Percentiles rank a stretch among this genome's conserved stretches.
phyloP scores from a whole-genome alignment of 23 red algal species.

The Gracilaria domingensis region DNA sequence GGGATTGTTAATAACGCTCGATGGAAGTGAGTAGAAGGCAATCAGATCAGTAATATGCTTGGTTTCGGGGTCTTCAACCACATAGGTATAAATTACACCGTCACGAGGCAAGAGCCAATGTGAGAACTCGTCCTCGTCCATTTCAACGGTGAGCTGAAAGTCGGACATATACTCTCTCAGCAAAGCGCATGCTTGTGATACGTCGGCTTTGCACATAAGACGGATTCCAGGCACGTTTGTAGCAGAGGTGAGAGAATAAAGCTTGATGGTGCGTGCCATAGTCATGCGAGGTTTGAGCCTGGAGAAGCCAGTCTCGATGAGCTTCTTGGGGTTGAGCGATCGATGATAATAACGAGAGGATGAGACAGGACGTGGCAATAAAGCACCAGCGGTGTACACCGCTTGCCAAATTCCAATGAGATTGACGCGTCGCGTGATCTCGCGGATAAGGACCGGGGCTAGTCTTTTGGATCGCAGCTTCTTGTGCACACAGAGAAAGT shows the following conservation, averaged over 20 bases:
- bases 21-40: constrained; percentile 93
- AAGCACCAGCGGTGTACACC: constrained; percentile 90
- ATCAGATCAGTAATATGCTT: constrained; percentile 81
- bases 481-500: constrained; percentile 99
- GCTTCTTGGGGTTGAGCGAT: constrained; percentile 91
- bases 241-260: constrained; percentile 78
- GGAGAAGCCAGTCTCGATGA: constrained; percentile 95
- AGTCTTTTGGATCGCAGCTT: constrained; percentile 91
- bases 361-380: constrained; percentile 85
- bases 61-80: constrained; percentile 64
- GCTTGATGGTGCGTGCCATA: constrained; percentile 74
- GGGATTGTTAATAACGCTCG: constrained; percentile 83
- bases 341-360: constrained; percentile 92
- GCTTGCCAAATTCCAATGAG: constrained; percentile 83
- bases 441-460: constrained; percentile 95
- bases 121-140: constrained; percentile 72
- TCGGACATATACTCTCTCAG: constrained; percentile 47
- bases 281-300: constrained; percentile 91
- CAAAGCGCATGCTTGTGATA: constrained; percentile 67
- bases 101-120: constrained; percentile 93
- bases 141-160: constrained; percentile 67
- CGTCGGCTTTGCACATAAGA: constrained; percentile 62
- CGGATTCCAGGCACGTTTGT: constrained; percentile 53
- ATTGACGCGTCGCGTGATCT: constrained; percentile 96
- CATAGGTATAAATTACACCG: constrained; percentile 89